Base-by-base conservation (phyloP, 2,329 filamentous ascomycete species). In the Fusarium nurragi region DNA sequence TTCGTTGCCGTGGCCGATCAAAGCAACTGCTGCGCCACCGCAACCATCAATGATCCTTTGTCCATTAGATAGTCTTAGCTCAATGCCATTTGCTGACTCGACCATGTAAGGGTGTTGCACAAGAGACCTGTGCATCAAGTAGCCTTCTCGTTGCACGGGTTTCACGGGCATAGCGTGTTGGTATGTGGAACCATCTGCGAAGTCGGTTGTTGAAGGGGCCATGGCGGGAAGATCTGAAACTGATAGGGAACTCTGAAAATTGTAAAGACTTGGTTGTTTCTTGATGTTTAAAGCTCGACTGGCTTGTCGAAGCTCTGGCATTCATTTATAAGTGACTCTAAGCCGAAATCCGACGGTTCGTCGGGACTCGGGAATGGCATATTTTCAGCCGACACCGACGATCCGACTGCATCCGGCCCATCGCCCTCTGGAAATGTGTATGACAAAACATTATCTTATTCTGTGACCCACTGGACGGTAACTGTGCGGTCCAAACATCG, bases 321-420 rank as follows among this genome's bases (percentile, higher is more conserved):
- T 19, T 21, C 21, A 41, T 59, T 59, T 59, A 59, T 59, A 59
- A 54, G 14, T 40, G 6, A n/a, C 0, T 21, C 34, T 60, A 40
- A 60, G 6, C 56, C 56, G 54, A 60, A 66, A 66, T 4, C 63
- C 63, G 63, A 65, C 6, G 9, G 4, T 13, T 5, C 4, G 4
- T 21, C 62, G 62, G 62, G 32, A 66, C 54, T 65, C 57, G 51
- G 55, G 44, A 59, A 59, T 23, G 21, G 4, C 32, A 14, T 7
- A 16, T 59, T 59, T 59, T 59, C 18, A 11, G 13, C 54, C 30
- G 30, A 51, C 21, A 14, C 55, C 54, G 54, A 59, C 55, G 28
- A 59, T n/a, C 55, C 55, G 55, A 59, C 8, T 13, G n/a, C 25
- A 38, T 51, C 54, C 54, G 54, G 55, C 5, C 13, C 37, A 13